Conservation (phyloP, 2,329 filamentous ascomycete genomes). For the Cordyceps cicadae region DNA sequence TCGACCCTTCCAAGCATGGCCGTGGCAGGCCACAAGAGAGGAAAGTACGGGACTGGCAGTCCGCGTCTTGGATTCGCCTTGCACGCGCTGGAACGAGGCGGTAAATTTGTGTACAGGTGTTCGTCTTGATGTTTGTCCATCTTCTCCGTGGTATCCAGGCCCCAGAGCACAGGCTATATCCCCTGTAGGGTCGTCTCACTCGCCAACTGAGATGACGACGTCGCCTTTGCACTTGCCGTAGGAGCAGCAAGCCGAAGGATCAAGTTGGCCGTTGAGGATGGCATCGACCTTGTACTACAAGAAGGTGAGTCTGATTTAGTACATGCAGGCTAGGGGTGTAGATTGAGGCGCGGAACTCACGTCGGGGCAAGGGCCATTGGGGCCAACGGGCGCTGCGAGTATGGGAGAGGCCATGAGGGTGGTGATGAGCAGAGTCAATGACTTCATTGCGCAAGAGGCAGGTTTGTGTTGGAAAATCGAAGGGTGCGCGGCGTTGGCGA, state of each 20-base stretch:
- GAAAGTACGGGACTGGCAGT: background rate
- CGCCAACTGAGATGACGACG: conserved; percentile 39
- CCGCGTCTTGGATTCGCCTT: background rate
- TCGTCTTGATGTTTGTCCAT: background rate
- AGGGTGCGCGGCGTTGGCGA: background rate
- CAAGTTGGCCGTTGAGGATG: conserved; percentile 40
- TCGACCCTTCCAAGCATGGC: background rate
- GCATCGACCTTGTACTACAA: conserved; percentile 27
- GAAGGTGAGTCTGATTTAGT: background rate
- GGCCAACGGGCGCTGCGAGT: conserved; percentile 17
- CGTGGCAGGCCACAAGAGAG: background rate
- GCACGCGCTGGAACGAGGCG: conserved; percentile 2
- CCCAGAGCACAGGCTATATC: background rate
- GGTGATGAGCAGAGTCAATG: conserved; percentile 15
- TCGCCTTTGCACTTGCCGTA: conserved; percentile 44
- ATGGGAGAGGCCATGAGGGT: conserved; percentile 12
- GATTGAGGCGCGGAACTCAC: conserved; percentile 18
- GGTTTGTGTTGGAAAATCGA: background rate
- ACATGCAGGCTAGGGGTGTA: background rate
- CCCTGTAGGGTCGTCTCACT: conserved; percentile 10
- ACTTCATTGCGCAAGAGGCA: conserved; percentile 16
- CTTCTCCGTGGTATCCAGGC: background rate
- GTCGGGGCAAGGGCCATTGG: conserved; percentile 27
- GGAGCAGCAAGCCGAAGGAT: conserved; percentile 44
- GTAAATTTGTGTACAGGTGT: background rate